Evolutionary conservation across 2,329 filamentous ascomycete species (phyloP), one percentile per base, ranked within the genome.

Genomic region (Myriosclerotinia curreyana): DNA sequence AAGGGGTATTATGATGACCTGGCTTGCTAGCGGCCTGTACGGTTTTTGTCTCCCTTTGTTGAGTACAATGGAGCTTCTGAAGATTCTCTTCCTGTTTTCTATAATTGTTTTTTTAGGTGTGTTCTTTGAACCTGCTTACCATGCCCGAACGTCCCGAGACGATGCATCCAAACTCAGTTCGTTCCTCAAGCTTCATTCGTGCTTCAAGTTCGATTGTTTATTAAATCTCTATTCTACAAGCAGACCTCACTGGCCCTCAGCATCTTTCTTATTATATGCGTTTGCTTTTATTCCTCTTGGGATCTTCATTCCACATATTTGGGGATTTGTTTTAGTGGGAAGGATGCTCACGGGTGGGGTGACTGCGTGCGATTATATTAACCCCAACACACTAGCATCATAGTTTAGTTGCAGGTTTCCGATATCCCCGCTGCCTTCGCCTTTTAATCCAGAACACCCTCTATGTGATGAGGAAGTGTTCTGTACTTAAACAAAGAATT

Each of bases 1-100:
- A 55, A 55, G 53, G n/a, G 38, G 53, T 28, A 44, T 55, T 17
- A 55, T 55, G 53, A 55, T 55, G 38, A 20, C 53, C 4, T 55
- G 38, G 53, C 38, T 42, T 42, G 38, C 53, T 12, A 55, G 53
- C 14, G 53, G 53, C 1, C 38, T 55, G 12, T 55, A 55, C 25
- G 38, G 25, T 14, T 55, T 55, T 22, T 55, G 53, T 28, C 53
- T 44, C 12, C 53, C 53, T 20, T 25, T 55, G 1, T 20, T 55
- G 11, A 55, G 38, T 44, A 55, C 53, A 3, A 11, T 55, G 17
- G 53, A 55, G 25, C 53, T 55, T n/a, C 17, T 55, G 5, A 55
- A 55, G 22, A 7, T 55, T 7, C 22, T 55, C 9, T 55, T 55
- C 28, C 42, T 55, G 2, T 55, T 44, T 44, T 22, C 25, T n/a